Evolutionary conservation across 23 red algal genomes (phyloP).

Genomic region (Gracilaria domingensis): DNA sequence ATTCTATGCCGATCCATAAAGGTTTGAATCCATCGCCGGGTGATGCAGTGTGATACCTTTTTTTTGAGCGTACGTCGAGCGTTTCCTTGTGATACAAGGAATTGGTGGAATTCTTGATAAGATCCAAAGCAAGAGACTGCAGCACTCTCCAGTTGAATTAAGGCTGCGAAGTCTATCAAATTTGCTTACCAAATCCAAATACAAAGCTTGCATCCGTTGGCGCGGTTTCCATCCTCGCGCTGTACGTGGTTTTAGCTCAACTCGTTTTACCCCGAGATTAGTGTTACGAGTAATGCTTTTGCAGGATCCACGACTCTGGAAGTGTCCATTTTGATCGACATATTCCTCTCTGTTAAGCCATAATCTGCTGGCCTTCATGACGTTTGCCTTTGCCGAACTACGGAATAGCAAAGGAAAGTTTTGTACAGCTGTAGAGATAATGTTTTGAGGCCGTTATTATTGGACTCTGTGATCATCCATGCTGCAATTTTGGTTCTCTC

Average conservation of each 20-base stretch:
- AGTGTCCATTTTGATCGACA: too few species aligned
- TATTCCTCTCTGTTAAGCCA: too few species aligned
- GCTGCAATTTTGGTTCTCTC: too few species aligned
- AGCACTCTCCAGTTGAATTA: not conserved
- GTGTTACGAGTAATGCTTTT: not conserved
- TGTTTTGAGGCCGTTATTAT: too few species aligned
- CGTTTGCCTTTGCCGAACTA: too few species aligned
- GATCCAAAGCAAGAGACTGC: not conserved
- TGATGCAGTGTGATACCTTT: not conserved
- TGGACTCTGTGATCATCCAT: too few species aligned
- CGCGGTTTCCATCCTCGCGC: not conserved
- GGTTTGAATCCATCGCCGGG: conserved; percentile 2
- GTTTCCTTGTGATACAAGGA: not conserved
- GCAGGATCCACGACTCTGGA: too few species aligned
- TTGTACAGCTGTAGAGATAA: too few species aligned
- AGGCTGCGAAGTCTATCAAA: not conserved
- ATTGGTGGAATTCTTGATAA: not conserved
- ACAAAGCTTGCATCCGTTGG: not conserved
- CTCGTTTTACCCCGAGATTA: not conserved
- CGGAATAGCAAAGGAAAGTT: too few species aligned
- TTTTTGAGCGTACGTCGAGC: not conserved
- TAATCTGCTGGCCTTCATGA: too few species aligned
- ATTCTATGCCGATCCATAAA: conserved; percentile 41
- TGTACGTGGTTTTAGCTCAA: not conserved
- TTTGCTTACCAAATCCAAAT: not conserved